Evolutionary conservation across 768 basidiomycete genomes (phyloP).

Genomic region (Russula emetica): DNA sequence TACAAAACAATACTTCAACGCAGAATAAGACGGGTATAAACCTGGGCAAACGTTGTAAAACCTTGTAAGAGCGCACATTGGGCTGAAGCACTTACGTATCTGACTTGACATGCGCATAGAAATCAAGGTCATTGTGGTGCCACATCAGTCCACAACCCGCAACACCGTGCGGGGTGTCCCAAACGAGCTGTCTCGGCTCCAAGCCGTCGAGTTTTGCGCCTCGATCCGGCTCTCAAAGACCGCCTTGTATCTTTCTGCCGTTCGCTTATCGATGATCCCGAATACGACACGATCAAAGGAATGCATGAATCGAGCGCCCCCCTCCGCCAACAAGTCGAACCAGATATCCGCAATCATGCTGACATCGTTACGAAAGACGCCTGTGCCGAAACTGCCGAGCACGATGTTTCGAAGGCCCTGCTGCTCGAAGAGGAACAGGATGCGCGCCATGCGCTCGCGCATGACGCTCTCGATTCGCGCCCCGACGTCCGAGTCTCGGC

Average conservation of each 20-base stretch:
- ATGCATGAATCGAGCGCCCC: conserved; percentile 49
- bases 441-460: conserved; percentile 67
- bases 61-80: neutral
- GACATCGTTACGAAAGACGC: conserved; percentile 67
- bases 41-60: neutral
- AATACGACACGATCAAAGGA: conserved; percentile 64
- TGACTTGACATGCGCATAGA: neutral
- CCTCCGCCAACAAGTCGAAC: conserved; percentile 51
- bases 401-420: conserved; percentile 57
- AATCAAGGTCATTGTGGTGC: conserved; percentile 54
- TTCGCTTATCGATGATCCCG: conserved; percentile 54
- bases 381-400: conserved; percentile 74
- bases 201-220: neutral
- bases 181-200: neutral
- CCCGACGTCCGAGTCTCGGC: conserved; percentile 6
- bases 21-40: neutral
- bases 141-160: conserved; percentile 32
- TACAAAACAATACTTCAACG: neutral
- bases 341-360: conserved; percentile 56
- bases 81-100: neutral
- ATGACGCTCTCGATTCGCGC: conserved; percentile 50
- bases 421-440: conserved; percentile 61
- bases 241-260: conserved; percentile 42
- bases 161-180: conserved; percentile 6
- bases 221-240: conserved; percentile 33